Percentiles rank a stretch among this genome's conserved stretches.
Evolutionary conservation across 768 basidiomycete species (phyloP).

Genomic region (Mycena chlorophos): DNA sequence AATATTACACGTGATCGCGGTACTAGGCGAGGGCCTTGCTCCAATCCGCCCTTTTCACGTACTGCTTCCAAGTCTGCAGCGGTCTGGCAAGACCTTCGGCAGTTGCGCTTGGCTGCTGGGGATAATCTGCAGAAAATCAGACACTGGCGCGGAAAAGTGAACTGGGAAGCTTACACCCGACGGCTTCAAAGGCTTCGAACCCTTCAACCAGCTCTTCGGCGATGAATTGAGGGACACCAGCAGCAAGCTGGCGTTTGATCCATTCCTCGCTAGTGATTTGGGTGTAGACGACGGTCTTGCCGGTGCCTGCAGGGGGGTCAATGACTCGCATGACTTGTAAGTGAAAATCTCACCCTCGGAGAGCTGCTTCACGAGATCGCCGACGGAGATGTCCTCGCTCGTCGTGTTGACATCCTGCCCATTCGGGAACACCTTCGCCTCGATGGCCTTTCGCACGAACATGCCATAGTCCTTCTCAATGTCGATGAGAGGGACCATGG

Average conservation of each 20-base stretch:
- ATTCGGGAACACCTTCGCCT: conserved; percentile 9
- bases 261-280: neutral
- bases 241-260: neutral
- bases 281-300: conserved; percentile 1
- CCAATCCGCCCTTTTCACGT: conserved; percentile 4
- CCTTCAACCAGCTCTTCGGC: neutral
- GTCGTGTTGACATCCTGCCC: conserved; percentile 1
- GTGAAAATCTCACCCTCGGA: conserved; percentile 1
- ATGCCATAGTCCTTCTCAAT: conserved; percentile 3
- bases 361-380: neutral
- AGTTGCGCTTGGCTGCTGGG: neutral
- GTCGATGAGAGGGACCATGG: conserved; percentile 6
- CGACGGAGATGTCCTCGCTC: conserved; percentile 1
- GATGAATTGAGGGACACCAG: conserved; percentile 1
- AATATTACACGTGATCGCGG: too few relatives aligned
- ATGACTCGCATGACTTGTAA: neutral
- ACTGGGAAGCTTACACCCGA: conserved; percentile 8
- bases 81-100: neutral
- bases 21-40: neutral
- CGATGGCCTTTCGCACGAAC: conserved; percentile 11
- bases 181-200: neutral
- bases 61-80: conserved; percentile 1
- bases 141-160: neutral
- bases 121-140: neutral
- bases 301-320: neutral